Evolutionary conservation across 768 basidiomycete species (phyloP), one percentile per base, ranked within the genome.

Genomic region (Mycena crocata): DNA sequence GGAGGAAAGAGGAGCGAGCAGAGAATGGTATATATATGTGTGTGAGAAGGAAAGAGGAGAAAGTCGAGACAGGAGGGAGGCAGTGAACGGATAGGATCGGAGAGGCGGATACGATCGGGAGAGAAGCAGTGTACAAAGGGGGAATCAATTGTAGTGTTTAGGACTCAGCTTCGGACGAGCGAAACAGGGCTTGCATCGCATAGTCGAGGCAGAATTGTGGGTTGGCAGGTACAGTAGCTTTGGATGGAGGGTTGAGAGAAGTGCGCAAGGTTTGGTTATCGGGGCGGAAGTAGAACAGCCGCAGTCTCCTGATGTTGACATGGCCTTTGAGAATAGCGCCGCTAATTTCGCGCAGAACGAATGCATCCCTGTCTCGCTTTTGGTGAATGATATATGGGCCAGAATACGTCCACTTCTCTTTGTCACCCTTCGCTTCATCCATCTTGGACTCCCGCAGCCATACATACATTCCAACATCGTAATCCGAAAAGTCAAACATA

Each of bases 361-460:
- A 76, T 0, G 68, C 46, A 19, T 55, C 58, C 24, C 70, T 57
- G 35, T 44, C 45, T 0, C 60, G 55, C 50, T 62, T 66, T 35
- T 66, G 44, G 52, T 74, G 71, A 21, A 79, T 71, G 15, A 79
- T 74, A 35, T 71, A 80, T 0, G 78, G 80, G 0, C 80, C 78
- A 1, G 76, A 68, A 73, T 76, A 80, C 0, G 73, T 62, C 45
- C 71, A 71, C 19, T 66, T 50, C 0, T 72, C 73, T 58, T 80
- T 78, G 48, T 75, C 72, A 5, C 78, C 78, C 14, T 74, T 72
- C 57, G 75, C 75, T 0, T 62, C 55, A 44, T 79, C 77, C 0
- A 80, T 55, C 68, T 73, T 72, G 0, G 79, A 76, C 67, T 80
- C 74, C n/a, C 76, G 76, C 0, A 76, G 24, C 19, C 78, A 70